These are phyloP conservation scores for Phyllosticta citriasiana DNA, from an alignment of 2,329 filamentous ascomycete species.

Conservation along the genomic window DNA sequence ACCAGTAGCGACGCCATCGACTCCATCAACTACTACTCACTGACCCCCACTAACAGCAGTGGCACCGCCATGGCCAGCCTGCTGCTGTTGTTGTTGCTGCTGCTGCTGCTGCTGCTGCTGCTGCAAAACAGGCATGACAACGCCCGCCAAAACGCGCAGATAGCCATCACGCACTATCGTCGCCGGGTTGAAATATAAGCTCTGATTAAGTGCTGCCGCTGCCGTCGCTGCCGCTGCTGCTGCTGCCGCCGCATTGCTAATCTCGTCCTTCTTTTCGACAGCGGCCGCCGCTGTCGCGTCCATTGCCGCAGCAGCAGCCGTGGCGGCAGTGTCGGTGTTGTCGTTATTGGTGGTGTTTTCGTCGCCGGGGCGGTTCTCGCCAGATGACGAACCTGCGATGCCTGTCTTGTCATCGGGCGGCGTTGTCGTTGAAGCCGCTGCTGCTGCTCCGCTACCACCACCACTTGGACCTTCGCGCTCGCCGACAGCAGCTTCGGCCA, in stretches of 20 bases:
- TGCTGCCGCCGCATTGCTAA: conserved; percentile 18
- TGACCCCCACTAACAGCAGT: conserved; percentile 18
- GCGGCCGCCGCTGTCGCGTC: conserved; percentile 28
- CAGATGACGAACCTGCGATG: not conserved
- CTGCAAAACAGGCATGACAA: not conserved
- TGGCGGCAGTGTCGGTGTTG: conserved; percentile 16
- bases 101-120: conserved; percentile 1
- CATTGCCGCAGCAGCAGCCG: conserved; percentile 24
- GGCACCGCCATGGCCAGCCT: too few relatives aligned
- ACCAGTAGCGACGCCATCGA: too few relatives aligned
- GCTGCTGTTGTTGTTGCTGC: too few relatives aligned
- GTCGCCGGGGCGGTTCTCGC: conserved; percentile 16
- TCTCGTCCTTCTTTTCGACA: conserved; percentile 19
- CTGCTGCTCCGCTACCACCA: conserved; percentile 23
- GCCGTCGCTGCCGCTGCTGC: conserved; percentile 28
- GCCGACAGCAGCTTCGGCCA: conserved; percentile 27
- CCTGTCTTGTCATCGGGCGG: not conserved
- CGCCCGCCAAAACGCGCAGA: not conserved
- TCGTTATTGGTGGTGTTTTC: conserved; percentile 18
- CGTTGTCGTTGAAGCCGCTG: not conserved
- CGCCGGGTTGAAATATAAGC: conserved; percentile 6
- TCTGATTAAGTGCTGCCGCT: conserved; percentile 18
- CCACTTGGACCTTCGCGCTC: conserved; percentile 11
- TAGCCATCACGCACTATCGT: conserved; percentile 3
- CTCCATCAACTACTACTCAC: too few relatives aligned